These are phyloP conservation scores for Xylaria nigripes DNA, from an alignment of 495 filamentous ascomycete genomes.

Conservation along the genomic window DNA sequence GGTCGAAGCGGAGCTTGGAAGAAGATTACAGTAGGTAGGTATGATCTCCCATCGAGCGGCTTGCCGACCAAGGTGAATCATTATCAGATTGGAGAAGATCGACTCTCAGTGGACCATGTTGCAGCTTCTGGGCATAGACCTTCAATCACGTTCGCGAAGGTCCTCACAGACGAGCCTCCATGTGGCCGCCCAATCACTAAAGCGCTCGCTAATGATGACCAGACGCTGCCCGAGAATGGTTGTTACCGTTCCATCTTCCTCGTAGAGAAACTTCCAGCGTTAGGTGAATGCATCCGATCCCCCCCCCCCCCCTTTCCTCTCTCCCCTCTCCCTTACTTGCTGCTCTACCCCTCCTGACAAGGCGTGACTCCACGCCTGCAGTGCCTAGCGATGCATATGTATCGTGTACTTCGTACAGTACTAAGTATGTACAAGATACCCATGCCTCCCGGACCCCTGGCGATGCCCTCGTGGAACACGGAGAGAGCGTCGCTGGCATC, in stretches of 20 bases:
- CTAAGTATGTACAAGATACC: too few relatives aligned
- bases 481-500: slow-evolving; percentile 4
- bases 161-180: not conserved
- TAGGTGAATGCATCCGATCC: not conserved
- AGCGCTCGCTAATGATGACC: not conserved
- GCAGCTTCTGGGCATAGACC: too few relatives aligned
- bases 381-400: slow-evolving; percentile 2
- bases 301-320: not conserved
- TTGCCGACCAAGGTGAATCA: not conserved
- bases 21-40: not conserved
- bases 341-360: slow-evolving; percentile 2
- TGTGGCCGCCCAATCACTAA: not conserved
- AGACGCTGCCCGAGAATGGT: not conserved
- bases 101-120: not conserved
- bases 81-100: not conserved
- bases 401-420: not conserved
- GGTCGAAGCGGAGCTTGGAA: too few relatives aligned
- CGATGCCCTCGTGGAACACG: slow-evolving; percentile 6
- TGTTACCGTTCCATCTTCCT: not conserved
- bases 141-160: slow-evolving; percentile 1
- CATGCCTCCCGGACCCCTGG: not conserved
- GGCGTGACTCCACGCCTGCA: slow-evolving; percentile 2
- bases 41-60: not conserved
- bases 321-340: not conserved
- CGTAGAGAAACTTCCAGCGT: not conserved